A percentile compares a stretch with the other conserved stretches of the same genome.
These are phyloP conservation scores for Andrographis paniculata DNA, from an alignment of 305 asterid genomes.

Conservation along the genomic window DNA sequence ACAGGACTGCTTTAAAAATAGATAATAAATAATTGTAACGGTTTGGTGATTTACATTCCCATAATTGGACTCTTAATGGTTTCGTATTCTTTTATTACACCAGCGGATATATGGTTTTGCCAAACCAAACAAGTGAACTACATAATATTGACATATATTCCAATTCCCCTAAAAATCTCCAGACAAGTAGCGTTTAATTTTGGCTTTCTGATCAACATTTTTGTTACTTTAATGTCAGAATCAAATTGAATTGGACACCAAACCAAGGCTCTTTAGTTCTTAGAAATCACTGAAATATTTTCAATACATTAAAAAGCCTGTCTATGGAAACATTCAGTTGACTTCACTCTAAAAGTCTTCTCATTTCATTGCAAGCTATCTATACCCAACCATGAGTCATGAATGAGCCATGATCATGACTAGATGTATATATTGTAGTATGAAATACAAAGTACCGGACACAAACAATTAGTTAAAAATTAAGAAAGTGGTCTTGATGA, in stretches of 20 bases:
- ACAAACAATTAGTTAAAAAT: constrained; percentile 2
- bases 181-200: constrained; percentile 2
- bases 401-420: constrained; percentile 4
- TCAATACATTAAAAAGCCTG: constrained; percentile 8
- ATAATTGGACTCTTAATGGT: neutral
- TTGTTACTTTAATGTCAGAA: neutral
- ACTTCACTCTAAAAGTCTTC: constrained; percentile 9
- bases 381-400: neutral
- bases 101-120: neutral
- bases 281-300: neutral
- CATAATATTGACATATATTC: neutral
- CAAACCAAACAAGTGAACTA: constrained; percentile 7
- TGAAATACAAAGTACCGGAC: constrained; percentile 1
- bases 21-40: too few relatives aligned
- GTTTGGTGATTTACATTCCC: too few relatives aligned
- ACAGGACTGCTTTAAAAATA: neutral
- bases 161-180: too few relatives aligned
- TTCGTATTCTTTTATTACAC: constrained; percentile 1
- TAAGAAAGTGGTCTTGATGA: neutral
- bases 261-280: neutral
- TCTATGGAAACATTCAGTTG: neutral
- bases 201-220: constrained; percentile 9
- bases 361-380: constrained; percentile 3
- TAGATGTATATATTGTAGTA: constrained; percentile 2
- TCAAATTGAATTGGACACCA: constrained; percentile 5